Percentiles rank a stretch among this genome's conserved stretches.
These are phyloP conservation scores for Escallonia herrerae DNA, from an alignment of 129 eudicot species.

Conservation along the genomic window DNA sequence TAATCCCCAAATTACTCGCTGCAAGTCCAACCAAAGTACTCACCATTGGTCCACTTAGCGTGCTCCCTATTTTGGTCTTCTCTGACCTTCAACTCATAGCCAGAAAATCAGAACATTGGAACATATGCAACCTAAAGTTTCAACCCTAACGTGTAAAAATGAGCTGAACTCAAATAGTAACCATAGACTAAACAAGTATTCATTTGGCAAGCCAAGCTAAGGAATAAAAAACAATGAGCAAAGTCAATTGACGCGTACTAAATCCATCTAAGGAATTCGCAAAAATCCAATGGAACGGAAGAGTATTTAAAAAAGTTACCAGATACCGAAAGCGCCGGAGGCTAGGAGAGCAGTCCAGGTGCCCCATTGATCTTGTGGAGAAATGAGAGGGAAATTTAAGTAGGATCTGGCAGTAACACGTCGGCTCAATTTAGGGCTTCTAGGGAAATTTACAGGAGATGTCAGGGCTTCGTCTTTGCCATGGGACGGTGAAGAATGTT, in stretches of 20 bases:
- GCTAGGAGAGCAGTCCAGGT: slow-evolving; percentile 89
- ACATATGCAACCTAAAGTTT: not conserved
- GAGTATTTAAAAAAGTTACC: slow-evolving; percentile 27
- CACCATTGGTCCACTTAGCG: slow-evolving; percentile 76
- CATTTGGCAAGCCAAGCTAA: not conserved
- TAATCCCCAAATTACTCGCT: slow-evolving; percentile 70
- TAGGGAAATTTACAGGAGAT: slow-evolving; percentile 6
- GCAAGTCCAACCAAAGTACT: slow-evolving; percentile 71
- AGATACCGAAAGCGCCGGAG: slow-evolving; percentile 76
- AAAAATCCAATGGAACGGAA: not conserved
- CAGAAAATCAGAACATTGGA: not conserved
- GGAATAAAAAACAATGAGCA: too few relatives aligned
- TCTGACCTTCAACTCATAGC: slow-evolving; percentile 50
- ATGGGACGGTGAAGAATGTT: not conserved
- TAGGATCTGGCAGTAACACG: slow-evolving; percentile 27
- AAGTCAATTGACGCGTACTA: too few relatives aligned
- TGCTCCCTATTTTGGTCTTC: slow-evolving; percentile 74
- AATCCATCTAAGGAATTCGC: too few relatives aligned
- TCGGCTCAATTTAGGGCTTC: slow-evolving; percentile 18
- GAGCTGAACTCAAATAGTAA: not conserved
- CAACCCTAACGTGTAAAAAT: not conserved
- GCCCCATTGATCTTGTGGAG: slow-evolving; percentile 85
- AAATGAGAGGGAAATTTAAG: slow-evolving; percentile 55
- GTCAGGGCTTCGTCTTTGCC: not conserved
- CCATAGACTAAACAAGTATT: not conserved